Base-by-base conservation (phyloP, 768 basidiomycete genomes). In the Panaeolus papilionaceus region DNA sequence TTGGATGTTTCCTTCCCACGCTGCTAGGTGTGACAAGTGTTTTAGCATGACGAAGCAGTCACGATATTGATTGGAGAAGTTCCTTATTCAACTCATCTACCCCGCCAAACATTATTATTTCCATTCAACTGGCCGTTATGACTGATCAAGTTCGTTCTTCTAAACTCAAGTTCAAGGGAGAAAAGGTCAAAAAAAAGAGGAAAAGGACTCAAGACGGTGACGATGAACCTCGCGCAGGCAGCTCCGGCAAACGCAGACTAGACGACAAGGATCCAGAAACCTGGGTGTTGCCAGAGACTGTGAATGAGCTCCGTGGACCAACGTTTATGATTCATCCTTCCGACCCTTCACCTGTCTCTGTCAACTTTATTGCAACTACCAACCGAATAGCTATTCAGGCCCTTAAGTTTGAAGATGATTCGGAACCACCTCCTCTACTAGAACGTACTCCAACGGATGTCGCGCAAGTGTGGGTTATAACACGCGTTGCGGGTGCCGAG, bases 391-490 rank as follows among this genome's bases (percentile, higher is more conserved):
- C 90, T n/a, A 79, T 95, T 12, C 81, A 89, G 58, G 71, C 84
- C 10, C 79, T 92, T 37, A 90, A 90, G 76, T 58, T 67, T 20
- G 75, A 76, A 42, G 86, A 86, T 26, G 78, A 77, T 64, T 72
- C 74, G 3, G 86, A 83, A 47, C 74, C 83, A 6, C 72, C 78
- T 11, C 79, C 80, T 33, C 68, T 93, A 8, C 81, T 93, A 51
- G 88, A 91, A 68, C 88, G 90, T 63, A 86, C 83, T 10, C 95
- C 95, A 4, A 86, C 86, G 0, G 94, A 96, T 68, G 92, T 96
- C 38, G 82, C 91, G 20, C 94, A 96, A 74, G 95, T 97, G 12
- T 97, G 95, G 95, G 95, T 97, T 14, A 87, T 85, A 26, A 96
- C 95, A 37, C 89, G 93, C 61, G 86, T 96, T 23, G 92, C 94